Base-by-base conservation (phyloP, 2,329 filamentous ascomycete genomes). In the Golovinomyces cichoracearum region DNA sequence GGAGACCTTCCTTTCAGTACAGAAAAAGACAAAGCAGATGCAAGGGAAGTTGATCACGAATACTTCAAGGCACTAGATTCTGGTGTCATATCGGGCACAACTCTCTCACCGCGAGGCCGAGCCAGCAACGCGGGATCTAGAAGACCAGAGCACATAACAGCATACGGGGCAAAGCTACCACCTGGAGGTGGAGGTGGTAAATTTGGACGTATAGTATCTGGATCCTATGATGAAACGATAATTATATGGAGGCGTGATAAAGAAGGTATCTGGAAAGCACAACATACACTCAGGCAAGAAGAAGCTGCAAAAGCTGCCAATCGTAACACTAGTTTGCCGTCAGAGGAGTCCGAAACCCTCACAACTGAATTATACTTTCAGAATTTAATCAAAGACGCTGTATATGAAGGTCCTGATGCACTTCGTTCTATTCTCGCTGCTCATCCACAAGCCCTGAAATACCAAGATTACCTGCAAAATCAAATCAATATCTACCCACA, bases 181-280 rank as follows among this genome's bases (percentile, higher is more conserved):
- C 86, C 88, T 0, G 88, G 88, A 12, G 86, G 88, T 22, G 88
- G 88, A 35, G 85, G 88, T 23, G 83, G 83, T 57, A 78, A 72
- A 55, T 94, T 88, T 67, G 84, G 81, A 9, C 78, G 86, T n/a
- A 98, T 98, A 51, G 84, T 98, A 3, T 94, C 86, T 5, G 90
- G 90, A 2, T 93, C 85, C 0, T 98, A 98, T 56, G 90, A 98
- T 56, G 84, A 93, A 64, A 86, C 78, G 10, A 84, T 98, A 56
- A 86, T 94, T 54, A 83, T 98, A 50, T 98, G 90, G 90, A 80
- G 82, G 55, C 78, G 83, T 52, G 81, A 92, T 54, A 74, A 76
- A 54, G 78, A 90, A 54, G 86, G 86, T 2, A 74, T 81, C 23
- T 95, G 90, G 86, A 78, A 78, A 55, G 75, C 78, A 48, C 76